Percentiles rank a stretch among this genome's conserved stretches.
Conservation (phyloP, 495 filamentous ascomycete genomes). For the Aspergillus incahuasiensis region DNA sequence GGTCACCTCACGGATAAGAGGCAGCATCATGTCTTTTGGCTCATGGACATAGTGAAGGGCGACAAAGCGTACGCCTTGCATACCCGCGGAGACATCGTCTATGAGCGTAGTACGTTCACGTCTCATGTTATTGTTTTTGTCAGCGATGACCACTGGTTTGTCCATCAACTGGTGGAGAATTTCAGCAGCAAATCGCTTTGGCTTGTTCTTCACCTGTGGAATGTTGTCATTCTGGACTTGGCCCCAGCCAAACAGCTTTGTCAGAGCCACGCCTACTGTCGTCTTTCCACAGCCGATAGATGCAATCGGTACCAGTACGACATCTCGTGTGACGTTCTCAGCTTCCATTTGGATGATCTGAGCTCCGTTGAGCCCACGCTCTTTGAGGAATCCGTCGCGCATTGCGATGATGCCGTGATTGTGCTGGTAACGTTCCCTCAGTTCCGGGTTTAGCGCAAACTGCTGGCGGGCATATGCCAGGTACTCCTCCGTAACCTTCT, state of each 20-base stretch:
- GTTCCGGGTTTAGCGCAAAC: constrained; percentile 57
- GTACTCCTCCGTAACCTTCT: constrained; percentile 87
- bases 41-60: constrained; percentile 91
- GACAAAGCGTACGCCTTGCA: constrained; percentile 66
- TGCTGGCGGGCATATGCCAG: constrained; percentile 71
- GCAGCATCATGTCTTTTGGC: constrained; percentile 48
- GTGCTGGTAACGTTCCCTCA: constrained; percentile 63
- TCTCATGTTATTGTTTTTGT: constrained; percentile 87
- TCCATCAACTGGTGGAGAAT: constrained; percentile 55
- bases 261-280: constrained; percentile 77
- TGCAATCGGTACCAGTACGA: constrained; percentile 81
- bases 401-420: constrained; percentile 97
- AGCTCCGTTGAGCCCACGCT: constrained; percentile 75
- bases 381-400: constrained; percentile 77
- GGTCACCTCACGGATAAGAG: constrained; percentile 68
- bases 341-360: constrained; percentile 71
- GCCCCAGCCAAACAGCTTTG: constrained; percentile 84
- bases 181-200: constrained; percentile 64
- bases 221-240: constrained; percentile 98
- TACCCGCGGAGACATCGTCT: constrained; percentile 59
- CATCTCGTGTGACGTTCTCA: constrained; percentile 52
- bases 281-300: constrained; percentile 97
- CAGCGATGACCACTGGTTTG: constrained; percentile 74
- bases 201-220: constrained; percentile 63
- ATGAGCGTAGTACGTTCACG: constrained; percentile 87